A percentile compares a stretch with the other conserved stretches of the same genome.
Conservation (phyloP, 1,284 basidiomycete genomes). For the Puccinia horiana region DNA sequence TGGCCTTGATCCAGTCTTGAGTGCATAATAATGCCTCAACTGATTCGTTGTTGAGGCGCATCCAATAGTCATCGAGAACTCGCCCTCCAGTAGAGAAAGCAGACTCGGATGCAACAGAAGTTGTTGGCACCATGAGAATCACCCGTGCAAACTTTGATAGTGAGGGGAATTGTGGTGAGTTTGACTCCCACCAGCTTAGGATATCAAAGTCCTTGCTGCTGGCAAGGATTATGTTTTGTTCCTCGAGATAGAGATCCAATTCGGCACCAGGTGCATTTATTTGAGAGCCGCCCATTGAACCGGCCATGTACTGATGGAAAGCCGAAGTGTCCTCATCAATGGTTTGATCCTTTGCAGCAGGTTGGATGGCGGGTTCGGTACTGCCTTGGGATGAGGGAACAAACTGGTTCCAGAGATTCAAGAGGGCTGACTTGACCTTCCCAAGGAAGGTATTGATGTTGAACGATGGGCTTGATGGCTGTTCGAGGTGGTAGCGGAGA, state of each 20-base stretch:
- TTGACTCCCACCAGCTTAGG: background rate
- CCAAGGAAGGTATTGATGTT: background rate
- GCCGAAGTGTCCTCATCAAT: background rate
- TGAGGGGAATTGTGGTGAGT: background rate
- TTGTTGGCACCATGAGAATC: background rate
- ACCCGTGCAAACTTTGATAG: background rate
- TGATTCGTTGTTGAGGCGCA: background rate
- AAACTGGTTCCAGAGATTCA: background rate
- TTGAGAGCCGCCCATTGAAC: background rate
- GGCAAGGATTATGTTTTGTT: background rate
- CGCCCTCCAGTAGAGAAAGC: background rate
- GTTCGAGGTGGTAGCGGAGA: background rate
- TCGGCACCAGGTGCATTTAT: background rate
- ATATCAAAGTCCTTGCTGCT: background rate
- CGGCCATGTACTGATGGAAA: background rate
- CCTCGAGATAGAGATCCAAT: background rate
- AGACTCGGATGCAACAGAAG: constrained; percentile 1
- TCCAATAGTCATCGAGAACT: background rate
- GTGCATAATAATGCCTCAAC: background rate
- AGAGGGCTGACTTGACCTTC: background rate
- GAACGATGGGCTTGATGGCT: background rate
- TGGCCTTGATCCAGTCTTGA: background rate
- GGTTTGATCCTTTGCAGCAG: background rate
- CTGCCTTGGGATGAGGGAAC: background rate
- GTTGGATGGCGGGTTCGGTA: background rate